Conservation (phyloP, 306 rosid genomes). For the Casuarina cunninghamiana region DNA sequence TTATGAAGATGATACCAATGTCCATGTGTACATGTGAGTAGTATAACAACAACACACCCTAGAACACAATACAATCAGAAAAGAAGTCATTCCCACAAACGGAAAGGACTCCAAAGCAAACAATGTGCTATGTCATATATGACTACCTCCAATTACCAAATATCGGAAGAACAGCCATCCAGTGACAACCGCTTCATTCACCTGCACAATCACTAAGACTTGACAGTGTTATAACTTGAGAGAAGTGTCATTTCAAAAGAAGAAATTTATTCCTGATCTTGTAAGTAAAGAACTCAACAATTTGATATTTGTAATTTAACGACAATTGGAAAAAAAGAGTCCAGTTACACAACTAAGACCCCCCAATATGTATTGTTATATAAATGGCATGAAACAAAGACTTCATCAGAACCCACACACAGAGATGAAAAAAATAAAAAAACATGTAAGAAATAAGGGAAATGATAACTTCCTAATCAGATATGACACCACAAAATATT, state of each 20-base stretch:
- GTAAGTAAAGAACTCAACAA: background rate
- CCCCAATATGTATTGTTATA: background rate
- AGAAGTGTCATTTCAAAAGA: constrained; percentile 1
- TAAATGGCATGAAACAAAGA: background rate
- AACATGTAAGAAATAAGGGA: background rate
- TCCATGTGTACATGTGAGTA: background rate
- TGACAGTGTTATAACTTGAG: background rate
- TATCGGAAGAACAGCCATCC: constrained; percentile 99
- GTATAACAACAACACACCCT: background rate
- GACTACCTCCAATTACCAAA: constrained; percentile 95
- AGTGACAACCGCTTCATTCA: constrained; percentile 91
- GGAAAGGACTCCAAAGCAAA: background rate
- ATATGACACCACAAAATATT: background rate
- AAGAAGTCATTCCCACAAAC: background rate
- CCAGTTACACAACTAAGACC: background rate
- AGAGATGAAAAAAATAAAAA: background rate
- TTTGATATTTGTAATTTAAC: background rate
- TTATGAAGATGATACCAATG: background rate
- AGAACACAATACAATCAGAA: background rate
- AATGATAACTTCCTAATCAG: background rate
- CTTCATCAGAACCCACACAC: background rate
- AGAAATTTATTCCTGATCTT: background rate
- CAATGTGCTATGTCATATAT: constrained; percentile 13
- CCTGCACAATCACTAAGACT: constrained; percentile 47
- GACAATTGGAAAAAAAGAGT: background rate